phyloP scores from a whole-genome alignment of 345 rosid genomes.

The Isatis tinctoria region DNA sequence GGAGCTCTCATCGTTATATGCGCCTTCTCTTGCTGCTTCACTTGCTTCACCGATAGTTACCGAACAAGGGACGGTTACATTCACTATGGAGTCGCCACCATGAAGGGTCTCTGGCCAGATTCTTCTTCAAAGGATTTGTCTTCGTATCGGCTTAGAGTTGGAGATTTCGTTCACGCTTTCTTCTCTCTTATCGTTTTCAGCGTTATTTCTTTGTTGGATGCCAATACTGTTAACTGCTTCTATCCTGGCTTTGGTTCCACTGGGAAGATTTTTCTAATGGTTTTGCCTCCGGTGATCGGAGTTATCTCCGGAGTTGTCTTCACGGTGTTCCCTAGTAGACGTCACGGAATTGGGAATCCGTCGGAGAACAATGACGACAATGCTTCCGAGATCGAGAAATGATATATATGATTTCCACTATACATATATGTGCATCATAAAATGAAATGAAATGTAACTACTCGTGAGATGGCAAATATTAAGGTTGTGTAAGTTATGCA shows the following conservation, averaged over 20 bases:
- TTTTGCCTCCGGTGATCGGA: slow-evolving; percentile 74
- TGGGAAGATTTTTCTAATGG: slow-evolving; percentile 53
- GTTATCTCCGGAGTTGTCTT: slow-evolving; percentile 48
- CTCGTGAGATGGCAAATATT: not conserved
- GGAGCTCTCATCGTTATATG: slow-evolving; percentile 54
- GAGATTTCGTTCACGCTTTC: slow-evolving; percentile 71
- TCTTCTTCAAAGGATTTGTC: slow-evolving; percentile 45
- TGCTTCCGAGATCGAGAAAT: slow-evolving; percentile 25
- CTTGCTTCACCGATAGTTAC: slow-evolving; percentile 78
- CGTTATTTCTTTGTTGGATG: slow-evolving; percentile 54
- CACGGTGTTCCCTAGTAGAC: slow-evolving; percentile 61
- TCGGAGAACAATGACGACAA: slow-evolving; percentile 26
- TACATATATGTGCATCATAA: not conserved
- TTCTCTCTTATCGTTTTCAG: slow-evolving; percentile 55
- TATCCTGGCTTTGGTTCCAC: slow-evolving; percentile 55
- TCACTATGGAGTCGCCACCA: slow-evolving; percentile 63
- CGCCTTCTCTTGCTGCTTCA: slow-evolving; percentile 66
- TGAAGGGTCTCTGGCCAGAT: slow-evolving; percentile 59
- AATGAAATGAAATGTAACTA: not conserved
- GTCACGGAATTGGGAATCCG: slow-evolving; percentile 89
- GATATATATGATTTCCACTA: slow-evolving; percentile 2
- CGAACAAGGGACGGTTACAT: slow-evolving; percentile 43
- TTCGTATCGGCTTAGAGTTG: slow-evolving; percentile 43
- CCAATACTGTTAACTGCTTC: slow-evolving; percentile 54
- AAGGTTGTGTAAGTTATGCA: slow-evolving; percentile 3